Percentiles rank a stretch among this genome's conserved stretches.
Conservation (phyloP, 495 filamentous ascomycete species). For the Annulohypoxylon nitens region DNA sequence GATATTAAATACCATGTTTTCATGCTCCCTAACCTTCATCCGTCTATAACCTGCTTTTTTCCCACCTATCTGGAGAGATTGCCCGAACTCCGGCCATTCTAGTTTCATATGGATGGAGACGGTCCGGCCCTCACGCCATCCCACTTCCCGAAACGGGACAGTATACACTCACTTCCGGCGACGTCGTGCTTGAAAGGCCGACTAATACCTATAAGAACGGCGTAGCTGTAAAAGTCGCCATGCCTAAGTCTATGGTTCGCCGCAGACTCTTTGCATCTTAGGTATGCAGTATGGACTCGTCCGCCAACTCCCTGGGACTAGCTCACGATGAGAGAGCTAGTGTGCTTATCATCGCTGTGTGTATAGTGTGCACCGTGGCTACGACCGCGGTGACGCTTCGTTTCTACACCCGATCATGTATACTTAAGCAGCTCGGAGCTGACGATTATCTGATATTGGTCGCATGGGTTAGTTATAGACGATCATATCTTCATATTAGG, state of each 20-base stretch:
- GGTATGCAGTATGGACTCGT: conserved; percentile 33
- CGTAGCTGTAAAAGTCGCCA: not conserved
- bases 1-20: conserved; percentile 20
- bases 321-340: conserved; percentile 37
- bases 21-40: conserved; percentile 17
- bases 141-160: conserved; percentile 22
- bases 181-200: conserved; percentile 16
- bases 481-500: not conserved
- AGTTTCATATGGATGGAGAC: conserved; percentile 45
- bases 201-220: conserved; percentile 22
- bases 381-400: conserved; percentile 53
- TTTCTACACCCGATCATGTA: conserved; percentile 54
- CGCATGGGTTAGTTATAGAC: conserved; percentile 41
- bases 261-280: not conserved
- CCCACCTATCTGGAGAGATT: conserved; percentile 43
- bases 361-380: conserved; percentile 51
- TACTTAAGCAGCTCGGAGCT: conserved; percentile 58
- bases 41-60: conserved; percentile 26
- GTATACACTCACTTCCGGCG: conserved; percentile 26
- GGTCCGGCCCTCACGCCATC: conserved; percentile 31
- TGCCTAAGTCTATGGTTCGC: not conserved
- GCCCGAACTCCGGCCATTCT: conserved; percentile 36
- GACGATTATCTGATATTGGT: conserved; percentile 55
- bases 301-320: not conserved
- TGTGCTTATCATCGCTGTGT: conserved; percentile 42